Conservation (phyloP, 306 rosid species). For the Citrullus amarus region DNA sequence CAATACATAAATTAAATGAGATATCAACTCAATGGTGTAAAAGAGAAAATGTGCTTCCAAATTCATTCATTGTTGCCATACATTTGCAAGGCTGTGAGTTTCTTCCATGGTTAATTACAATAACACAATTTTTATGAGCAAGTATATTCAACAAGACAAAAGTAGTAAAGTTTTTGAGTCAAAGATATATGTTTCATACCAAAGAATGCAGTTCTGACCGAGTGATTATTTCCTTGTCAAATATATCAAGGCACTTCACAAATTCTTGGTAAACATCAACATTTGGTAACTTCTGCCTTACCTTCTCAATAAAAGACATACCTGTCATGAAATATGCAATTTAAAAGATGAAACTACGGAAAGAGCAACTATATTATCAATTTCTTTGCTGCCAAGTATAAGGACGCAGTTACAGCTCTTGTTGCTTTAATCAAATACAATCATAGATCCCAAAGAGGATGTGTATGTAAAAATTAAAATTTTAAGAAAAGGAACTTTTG, state of each 20-base stretch:
- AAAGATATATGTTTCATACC: constrained; percentile 31
- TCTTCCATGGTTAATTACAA: background rate
- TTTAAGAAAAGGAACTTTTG: background rate
- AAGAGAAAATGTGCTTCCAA: background rate
- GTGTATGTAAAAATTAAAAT: background rate
- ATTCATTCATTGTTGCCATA: background rate
- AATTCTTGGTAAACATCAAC: constrained; percentile 72
- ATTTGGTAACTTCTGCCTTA: constrained; percentile 74
- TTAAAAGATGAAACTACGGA: constrained; percentile 7
- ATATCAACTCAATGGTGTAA: background rate
- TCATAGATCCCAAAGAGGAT: background rate
- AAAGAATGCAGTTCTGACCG: constrained; percentile 69
- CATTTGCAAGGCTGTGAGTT: background rate
- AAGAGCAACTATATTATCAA: background rate
- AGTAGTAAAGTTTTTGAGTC: background rate
- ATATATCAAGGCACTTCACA: constrained; percentile 82
- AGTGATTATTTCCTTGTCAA: constrained; percentile 78
- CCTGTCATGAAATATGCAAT: constrained; percentile 36
- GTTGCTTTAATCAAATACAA: background rate
- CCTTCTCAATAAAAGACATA: constrained; percentile 78
- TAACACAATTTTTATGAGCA: background rate
- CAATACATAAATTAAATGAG: background rate
- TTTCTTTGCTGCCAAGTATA: background rate
- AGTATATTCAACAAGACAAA: background rate
- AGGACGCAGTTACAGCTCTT: background rate